Conservation (phyloP, 2,329 filamentous ascomycete species). For the Calonectria montana region DNA sequence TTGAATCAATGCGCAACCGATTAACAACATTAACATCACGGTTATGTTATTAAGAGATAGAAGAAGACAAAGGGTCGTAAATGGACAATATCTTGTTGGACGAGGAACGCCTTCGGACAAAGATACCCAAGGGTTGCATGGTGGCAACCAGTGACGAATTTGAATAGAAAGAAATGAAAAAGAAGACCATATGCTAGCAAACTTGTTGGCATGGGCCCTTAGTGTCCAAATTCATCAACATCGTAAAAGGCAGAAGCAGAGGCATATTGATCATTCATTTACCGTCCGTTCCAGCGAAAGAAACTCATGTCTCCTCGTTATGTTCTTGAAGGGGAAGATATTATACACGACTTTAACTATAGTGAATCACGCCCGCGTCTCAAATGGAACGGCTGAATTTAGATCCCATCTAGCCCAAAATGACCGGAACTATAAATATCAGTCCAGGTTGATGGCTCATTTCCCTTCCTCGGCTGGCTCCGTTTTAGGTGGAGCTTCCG, state of each 20-base stretch:
- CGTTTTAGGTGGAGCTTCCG: conserved; percentile 9
- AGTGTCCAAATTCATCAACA: not conserved
- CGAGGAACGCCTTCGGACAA: not conserved
- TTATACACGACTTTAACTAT: conserved; percentile 21
- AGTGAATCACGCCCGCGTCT: not conserved
- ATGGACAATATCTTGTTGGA: not conserved
- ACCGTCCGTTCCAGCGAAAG: not conserved
- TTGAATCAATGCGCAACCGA: not conserved
- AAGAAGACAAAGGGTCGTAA: not conserved
- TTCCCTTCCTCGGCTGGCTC: conserved; percentile 27
- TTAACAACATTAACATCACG: not conserved
- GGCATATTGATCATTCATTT: conserved; percentile 13
- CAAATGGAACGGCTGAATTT: not conserved
- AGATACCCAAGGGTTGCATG: conserved; percentile 7
- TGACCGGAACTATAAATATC: conserved; percentile 20
- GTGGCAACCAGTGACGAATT: not conserved
- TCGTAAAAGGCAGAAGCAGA: not conserved
- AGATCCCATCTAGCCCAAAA: not conserved
- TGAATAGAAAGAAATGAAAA: conserved; percentile 8
- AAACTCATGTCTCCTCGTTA: conserved; percentile 7
- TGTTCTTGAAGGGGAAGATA: conserved; percentile 15
- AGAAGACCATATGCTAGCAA: not conserved
- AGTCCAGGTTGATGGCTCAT: conserved; percentile 13
- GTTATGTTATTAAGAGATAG: not conserved
- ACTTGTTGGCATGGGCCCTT: not conserved